These are phyloP conservation scores for Babesia sp. DNA, from an alignment of 169 alveolate genomes.

Conservation along the genomic window DNA sequence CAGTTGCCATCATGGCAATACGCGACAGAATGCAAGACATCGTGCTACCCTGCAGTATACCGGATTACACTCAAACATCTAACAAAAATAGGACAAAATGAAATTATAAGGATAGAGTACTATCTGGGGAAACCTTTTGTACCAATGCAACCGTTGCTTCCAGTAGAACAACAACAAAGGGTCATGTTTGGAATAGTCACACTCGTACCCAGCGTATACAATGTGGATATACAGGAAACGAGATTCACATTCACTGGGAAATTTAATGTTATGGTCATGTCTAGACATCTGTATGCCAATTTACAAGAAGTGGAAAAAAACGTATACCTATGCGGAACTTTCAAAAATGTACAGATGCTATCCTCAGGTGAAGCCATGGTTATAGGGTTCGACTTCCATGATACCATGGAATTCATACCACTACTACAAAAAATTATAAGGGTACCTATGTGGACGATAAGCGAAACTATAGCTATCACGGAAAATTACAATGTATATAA, in stretches of 20 bases:
- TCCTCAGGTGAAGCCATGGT: conserved; percentile 30
- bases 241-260: background rate
- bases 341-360: conserved; percentile 18
- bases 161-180: conserved; percentile 19
- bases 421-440: background rate
- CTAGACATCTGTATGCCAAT: conserved; percentile 11
- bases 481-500: conserved; percentile 16
- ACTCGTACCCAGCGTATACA: conserved; percentile 13
- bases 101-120: conserved; percentile 2
- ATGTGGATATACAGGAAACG: conserved; percentile 13
- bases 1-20: background rate
- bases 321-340: conserved; percentile 23
- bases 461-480: background rate
- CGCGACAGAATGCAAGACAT: background rate
- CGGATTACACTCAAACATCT: background rate
- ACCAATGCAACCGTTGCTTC: conserved; percentile 1
- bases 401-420: conserved; percentile 30
- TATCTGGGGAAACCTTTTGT: conserved; percentile 22
- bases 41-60: conserved; percentile 28
- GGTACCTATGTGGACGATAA: conserved; percentile 9
- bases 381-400: conserved; percentile 4
- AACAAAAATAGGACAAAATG: background rate
- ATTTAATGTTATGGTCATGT: background rate
- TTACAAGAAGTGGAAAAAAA: conserved; percentile 1
- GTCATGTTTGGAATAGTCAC: conserved; percentile 16